phyloP scores from a whole-genome alignment of 768 basidiomycete genomes.

The Filobasidium floriforme region DNA sequence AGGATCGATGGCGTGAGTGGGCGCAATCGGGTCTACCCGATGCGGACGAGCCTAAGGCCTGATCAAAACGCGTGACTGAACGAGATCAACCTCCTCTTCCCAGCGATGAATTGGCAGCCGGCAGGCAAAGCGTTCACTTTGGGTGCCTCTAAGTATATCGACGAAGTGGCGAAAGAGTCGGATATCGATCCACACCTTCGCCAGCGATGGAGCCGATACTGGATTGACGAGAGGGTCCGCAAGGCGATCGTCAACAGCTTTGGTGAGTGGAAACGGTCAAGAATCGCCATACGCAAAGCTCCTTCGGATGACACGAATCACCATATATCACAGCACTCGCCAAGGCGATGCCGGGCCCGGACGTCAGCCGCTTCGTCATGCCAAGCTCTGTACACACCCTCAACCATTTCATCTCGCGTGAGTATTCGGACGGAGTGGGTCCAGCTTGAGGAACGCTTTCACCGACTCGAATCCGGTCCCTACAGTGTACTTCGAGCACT shows the following conservation, averaged over 20 bases:
- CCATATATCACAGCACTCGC: conserved; percentile 7
- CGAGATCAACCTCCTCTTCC: no score
- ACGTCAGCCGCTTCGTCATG: conserved; percentile 17
- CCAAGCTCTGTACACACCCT: conserved; percentile 15
- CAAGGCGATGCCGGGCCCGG: conserved; percentile 17
- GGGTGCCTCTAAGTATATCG: conserved; percentile 11
- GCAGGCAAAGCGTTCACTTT: conserved; percentile 13
- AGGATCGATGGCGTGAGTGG: conserved; percentile 21
- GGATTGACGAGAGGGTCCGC: conserved; percentile 16
- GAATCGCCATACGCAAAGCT: no score
- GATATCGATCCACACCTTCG: conserved; percentile 8
- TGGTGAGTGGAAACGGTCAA: no score
- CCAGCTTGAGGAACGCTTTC: no score
- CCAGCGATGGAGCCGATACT: conserved; percentile 15
- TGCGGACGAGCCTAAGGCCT: no score
- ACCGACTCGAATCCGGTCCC: no score
- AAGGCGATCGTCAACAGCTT: conserved; percentile 17
- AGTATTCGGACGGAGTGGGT: background rate
- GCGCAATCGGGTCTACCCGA: background rate
- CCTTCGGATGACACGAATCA: conserved; percentile 1
- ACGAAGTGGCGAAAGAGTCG: conserved; percentile 10
- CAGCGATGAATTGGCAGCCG: conserved; percentile 22
- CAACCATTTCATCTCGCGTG: conserved; percentile 18
- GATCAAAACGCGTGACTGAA: no score
- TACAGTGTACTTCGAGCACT: conserved; percentile 19